Percentiles rank a stretch among this genome's conserved stretches.
Evolutionary conservation across 768 basidiomycete species (phyloP).

Genomic region (Podaxis mareebaensis): DNA sequence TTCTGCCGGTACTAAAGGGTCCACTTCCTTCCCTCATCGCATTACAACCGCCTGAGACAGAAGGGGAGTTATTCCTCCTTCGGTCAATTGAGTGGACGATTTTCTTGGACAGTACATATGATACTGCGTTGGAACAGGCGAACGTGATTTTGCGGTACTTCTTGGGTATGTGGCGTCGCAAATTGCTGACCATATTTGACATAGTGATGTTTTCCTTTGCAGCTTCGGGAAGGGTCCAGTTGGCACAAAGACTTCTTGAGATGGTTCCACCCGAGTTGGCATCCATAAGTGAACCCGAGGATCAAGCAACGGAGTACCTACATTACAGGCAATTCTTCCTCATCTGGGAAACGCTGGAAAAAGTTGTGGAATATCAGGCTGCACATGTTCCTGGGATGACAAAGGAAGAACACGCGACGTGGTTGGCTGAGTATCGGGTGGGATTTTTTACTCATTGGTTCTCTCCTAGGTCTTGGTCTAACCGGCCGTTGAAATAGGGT

Average conservation of each 20-base stretch:
- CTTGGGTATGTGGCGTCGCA: conserved; percentile 58
- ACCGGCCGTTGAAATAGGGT: conserved; percentile 31
- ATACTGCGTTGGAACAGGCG: conserved; percentile 80
- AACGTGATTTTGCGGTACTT: conserved; percentile 90
- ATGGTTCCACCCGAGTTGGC: conserved; percentile 66
- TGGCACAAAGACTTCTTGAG: conserved; percentile 60
- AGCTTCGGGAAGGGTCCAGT: conserved; percentile 75
- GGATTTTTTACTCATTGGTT: conserved; percentile 16
- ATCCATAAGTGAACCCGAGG: conserved; percentile 65
- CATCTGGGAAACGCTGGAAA: conserved; percentile 67
- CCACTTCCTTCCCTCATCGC: conserved; percentile 62
- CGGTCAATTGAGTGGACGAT: conserved; percentile 95
- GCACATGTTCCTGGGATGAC: conserved; percentile 57
- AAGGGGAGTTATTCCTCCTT: conserved; percentile 65
- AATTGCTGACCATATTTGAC: not conserved
- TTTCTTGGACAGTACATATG: conserved; percentile 70
- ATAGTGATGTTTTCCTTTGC: not conserved
- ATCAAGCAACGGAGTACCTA: conserved; percentile 70
- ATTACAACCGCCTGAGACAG: conserved; percentile 55
- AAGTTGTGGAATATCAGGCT: conserved; percentile 61
- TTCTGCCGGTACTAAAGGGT: conserved; percentile 54
- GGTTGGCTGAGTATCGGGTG: conserved; percentile 70
- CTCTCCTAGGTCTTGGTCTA: not conserved
- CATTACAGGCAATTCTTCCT: conserved; percentile 81
- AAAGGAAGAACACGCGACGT: conserved; percentile 56